Conservation (phyloP, 163 green algal genomes). For the Scenedesmus sp. region DNA sequence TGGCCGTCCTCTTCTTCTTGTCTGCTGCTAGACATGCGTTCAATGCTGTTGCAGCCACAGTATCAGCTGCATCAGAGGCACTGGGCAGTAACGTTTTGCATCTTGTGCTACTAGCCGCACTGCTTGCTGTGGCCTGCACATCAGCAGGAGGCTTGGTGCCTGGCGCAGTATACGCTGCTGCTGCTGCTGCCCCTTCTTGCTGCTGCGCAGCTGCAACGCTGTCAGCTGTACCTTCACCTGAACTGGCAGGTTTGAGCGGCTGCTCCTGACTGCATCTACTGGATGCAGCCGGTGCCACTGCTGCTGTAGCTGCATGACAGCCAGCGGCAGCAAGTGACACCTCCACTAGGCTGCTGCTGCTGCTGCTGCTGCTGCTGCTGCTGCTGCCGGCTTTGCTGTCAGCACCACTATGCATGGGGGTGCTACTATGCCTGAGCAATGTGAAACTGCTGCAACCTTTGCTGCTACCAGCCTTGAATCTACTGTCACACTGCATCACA, state of each 20-base stretch:
- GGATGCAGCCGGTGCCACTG: background rate
- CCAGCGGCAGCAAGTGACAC: background rate
- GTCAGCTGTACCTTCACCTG: background rate
- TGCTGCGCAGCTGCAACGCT: background rate
- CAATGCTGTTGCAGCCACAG: background rate
- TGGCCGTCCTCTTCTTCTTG: background rate
- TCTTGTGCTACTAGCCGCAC: background rate
- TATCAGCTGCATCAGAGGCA: background rate
- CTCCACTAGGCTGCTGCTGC: background rate
- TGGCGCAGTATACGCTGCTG: background rate
- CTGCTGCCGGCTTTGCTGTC: background rate
- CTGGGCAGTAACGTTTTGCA: too few relatives aligned
- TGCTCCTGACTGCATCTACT: background rate
- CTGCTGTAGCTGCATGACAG: background rate
- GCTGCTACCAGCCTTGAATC: background rate
- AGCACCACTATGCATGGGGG: background rate
- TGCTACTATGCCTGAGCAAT: background rate
- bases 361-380: background rate
- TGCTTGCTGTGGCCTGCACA: background rate
- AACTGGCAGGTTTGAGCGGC: background rate
- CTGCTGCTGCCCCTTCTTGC: conserved; percentile 15
- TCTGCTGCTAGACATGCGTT: background rate
- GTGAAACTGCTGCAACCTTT: background rate
- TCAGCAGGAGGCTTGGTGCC: background rate
- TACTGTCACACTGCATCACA: background rate